Evolutionary conservation across 2,329 filamentous ascomycete genomes (phyloP).

Genomic region (Trichoderma aggressivum): DNA sequence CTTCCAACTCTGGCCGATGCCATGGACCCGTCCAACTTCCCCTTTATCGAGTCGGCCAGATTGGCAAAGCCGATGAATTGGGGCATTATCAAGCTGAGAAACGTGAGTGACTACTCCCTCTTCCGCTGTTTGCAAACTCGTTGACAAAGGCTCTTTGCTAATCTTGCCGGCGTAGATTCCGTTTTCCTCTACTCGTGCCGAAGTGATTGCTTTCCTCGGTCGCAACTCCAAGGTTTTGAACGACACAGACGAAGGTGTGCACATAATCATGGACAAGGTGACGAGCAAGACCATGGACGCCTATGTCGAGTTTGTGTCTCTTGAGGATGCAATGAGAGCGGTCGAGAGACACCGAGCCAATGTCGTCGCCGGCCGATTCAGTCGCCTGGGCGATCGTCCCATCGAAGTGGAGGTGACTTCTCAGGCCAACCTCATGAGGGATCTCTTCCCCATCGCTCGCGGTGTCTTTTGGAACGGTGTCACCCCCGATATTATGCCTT

Average conservation of each 20-base stretch:
- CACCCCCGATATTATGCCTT: conserved; percentile 39
- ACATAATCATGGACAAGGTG: conserved; percentile 63
- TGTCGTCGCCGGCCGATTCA: conserved; percentile 37
- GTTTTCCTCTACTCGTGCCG: conserved; percentile 49
- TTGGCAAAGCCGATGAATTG: conserved; percentile 30
- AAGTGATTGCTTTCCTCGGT: conserved; percentile 58
- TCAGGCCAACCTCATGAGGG: conserved; percentile 55
- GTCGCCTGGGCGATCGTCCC: conserved; percentile 54
- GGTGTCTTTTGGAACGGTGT: conserved; percentile 55
- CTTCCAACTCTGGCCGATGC: conserved; percentile 36
- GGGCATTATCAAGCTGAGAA: conserved; percentile 49
- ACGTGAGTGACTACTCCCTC: conserved; percentile 39
- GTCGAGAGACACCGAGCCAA: conserved; percentile 48
- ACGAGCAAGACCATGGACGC: conserved; percentile 61
- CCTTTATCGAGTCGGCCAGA: conserved; percentile 43
- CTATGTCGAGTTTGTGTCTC: conserved; percentile 55
- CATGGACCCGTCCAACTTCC: conserved; percentile 41
- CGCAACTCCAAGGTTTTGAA: conserved; percentile 54
- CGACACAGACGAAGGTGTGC: conserved; percentile 54
- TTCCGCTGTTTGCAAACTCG: not conserved
- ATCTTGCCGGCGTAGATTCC: conserved; percentile 46
- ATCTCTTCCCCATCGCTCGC: conserved; percentile 57
- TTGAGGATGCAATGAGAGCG: conserved; percentile 51
- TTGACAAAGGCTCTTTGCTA: not conserved
- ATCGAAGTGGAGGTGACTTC: conserved; percentile 56